phyloP scores from a whole-genome alignment of 208 protist genomes.

The Acanthamoeba lenticulata region DNA sequence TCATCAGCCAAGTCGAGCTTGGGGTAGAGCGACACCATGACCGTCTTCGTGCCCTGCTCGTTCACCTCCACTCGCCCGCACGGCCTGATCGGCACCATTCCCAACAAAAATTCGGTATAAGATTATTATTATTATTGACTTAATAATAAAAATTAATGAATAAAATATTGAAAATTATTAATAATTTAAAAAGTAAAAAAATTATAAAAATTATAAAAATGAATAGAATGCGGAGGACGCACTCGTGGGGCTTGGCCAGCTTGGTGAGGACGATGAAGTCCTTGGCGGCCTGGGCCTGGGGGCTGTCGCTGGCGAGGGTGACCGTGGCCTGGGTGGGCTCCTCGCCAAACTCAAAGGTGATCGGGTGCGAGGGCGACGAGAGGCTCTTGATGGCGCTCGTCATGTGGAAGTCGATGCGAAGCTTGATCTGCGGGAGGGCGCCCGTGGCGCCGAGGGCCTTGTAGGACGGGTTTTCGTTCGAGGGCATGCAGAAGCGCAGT shows the following conservation, averaged over 20 bases:
- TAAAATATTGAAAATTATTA: neutral
- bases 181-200: too few species aligned
- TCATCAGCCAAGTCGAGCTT: conserved; percentile 67
- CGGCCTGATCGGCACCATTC: neutral
- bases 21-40: conserved; percentile 69
- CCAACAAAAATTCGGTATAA: neutral
- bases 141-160: too few species aligned
- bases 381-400: neutral
- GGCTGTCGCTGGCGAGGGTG: neutral
- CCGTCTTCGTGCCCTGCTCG: conserved; percentile 41
- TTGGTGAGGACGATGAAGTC: conserved; percentile 58
- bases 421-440: neutral
- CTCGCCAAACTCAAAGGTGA: conserved; percentile 38
- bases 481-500: neutral
- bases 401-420: neutral
- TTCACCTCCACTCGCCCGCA: conserved; percentile 54
- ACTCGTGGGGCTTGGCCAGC: conserved; percentile 57
- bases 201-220: neutral
- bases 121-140: too few species aligned
- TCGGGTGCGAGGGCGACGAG: conserved; percentile 22
- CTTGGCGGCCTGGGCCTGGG: neutral
- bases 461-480: neutral
- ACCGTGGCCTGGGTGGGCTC: conserved; percentile 26
- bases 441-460: neutral
- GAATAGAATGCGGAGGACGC: neutral